These are phyloP conservation scores for Malus hybrid DNA, from an alignment of 331 rosid genomes.

Conservation along the genomic window DNA sequence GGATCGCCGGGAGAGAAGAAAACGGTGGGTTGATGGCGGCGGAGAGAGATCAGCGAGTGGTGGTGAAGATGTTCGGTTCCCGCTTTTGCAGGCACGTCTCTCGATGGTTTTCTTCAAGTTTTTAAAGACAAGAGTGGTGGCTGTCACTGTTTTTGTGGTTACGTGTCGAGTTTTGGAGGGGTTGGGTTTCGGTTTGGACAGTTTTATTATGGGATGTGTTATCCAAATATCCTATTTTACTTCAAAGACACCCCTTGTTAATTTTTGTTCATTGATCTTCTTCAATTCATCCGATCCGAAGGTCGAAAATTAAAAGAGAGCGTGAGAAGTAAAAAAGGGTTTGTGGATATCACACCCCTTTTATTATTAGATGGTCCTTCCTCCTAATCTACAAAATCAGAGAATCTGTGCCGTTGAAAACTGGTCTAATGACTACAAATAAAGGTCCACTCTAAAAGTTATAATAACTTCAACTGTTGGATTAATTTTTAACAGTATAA, in stretches of 20 bases:
- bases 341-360: neutral
- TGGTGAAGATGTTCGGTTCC: neutral
- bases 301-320: no score
- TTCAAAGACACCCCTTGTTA: no score
- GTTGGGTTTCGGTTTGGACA: conserved; percentile 30
- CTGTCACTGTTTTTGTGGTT: neutral
- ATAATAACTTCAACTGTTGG: no score
- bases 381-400: no score
- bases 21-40: conserved; percentile 1
- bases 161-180: conserved; percentile 46
- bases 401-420: no score
- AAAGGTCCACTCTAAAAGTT: no score
- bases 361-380: neutral
- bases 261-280: no score
- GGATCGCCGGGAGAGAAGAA: conserved; percentile 9
- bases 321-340: no score
- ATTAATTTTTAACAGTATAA: no score
- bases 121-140: neutral
- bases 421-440: no score
- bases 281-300: no score
- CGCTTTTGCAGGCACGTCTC: conserved; percentile 1
- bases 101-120: neutral
- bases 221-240: no score
- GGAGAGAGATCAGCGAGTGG: neutral
- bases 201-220: conserved; percentile 5